A percentile compares a stretch with the other conserved stretches of the same genome.
Conservation (phyloP, 768 basidiomycete species). For the Neoboletus subvelutipes region DNA sequence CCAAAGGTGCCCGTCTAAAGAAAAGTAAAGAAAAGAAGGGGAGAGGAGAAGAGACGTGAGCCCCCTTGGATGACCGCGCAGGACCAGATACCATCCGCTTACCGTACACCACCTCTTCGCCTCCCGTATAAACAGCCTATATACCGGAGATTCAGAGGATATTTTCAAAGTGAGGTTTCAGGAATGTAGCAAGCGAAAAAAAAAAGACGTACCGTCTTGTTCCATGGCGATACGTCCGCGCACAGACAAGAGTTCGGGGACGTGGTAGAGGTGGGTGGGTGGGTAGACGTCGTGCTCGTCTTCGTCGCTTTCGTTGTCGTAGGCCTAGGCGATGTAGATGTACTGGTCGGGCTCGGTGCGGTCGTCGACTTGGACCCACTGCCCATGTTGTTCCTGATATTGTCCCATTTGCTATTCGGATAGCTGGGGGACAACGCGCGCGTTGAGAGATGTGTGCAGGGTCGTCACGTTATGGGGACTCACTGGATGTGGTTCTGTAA, state of each 20-base stretch:
- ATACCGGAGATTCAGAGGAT: not conserved
- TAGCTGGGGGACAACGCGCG: slow-evolving; percentile 37
- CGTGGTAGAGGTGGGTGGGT: slow-evolving; percentile 11
- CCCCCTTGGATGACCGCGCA: not conserved
- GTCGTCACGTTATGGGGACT: not conserved
- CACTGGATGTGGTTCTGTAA: slow-evolving; percentile 59
- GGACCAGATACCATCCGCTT: slow-evolving; percentile 7
- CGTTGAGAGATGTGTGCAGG: not conserved
- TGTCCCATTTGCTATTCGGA: slow-evolving; percentile 71
- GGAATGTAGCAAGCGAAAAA: not conserved
- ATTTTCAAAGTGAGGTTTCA: not conserved
- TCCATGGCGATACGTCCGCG: slow-evolving; percentile 44
- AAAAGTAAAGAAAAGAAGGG: not conserved
- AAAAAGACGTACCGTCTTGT: slow-evolving; percentile 20
- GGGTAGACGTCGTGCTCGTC: not conserved
- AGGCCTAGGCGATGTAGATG: not conserved
- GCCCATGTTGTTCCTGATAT: slow-evolving; percentile 67
- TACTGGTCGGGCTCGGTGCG: slow-evolving; percentile 24
- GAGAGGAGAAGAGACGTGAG: not conserved
- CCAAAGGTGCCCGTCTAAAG: slow-evolving; percentile 46
- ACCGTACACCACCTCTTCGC: slow-evolving; percentile 44
- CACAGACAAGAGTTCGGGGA: slow-evolving; percentile 37
- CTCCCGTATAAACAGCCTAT: slow-evolving; percentile 36
- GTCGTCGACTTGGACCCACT: slow-evolving; percentile 16
- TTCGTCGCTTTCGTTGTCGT: not conserved